Percentiles rank a stretch among this genome's conserved stretches.
These are phyloP conservation scores for Fonsecaea nubica DNA, from an alignment of 2,329 filamentous ascomycete species.

Conservation along the genomic window DNA sequence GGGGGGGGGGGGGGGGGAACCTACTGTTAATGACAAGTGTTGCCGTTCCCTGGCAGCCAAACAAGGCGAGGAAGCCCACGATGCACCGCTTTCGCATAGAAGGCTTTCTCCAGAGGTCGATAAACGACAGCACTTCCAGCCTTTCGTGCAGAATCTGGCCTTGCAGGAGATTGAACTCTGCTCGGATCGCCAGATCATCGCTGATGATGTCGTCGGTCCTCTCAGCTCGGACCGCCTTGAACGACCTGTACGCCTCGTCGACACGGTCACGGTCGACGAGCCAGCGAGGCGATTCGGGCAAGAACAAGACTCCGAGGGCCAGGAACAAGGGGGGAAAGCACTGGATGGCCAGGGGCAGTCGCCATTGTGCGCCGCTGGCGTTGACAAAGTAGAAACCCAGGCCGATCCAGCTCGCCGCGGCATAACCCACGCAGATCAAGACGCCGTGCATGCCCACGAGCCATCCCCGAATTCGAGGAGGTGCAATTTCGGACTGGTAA, in stretches of 20 bases:
- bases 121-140: slow-evolving; percentile 17
- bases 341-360: slow-evolving; percentile 33
- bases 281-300: slow-evolving; percentile 43
- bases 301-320: slow-evolving; percentile 50
- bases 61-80: slow-evolving; percentile 24
- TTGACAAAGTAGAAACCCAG: slow-evolving; percentile 32
- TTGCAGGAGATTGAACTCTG: slow-evolving; percentile 29
- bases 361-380: slow-evolving; percentile 28
- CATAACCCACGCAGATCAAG: slow-evolving; percentile 29
- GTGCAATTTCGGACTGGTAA: slow-evolving; percentile 30
- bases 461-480: slow-evolving; percentile 30
- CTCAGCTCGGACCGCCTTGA: slow-evolving; percentile 26
- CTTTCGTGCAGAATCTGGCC: slow-evolving; percentile 26
- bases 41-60: slow-evolving; percentile 21
- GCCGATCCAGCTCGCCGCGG: slow-evolving; percentile 28
- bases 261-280: slow-evolving; percentile 26
- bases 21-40: slow-evolving; percentile 28
- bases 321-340: slow-evolving; percentile 33
- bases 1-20: too few species aligned
- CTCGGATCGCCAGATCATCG: slow-evolving; percentile 19
- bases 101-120: slow-evolving; percentile 30
- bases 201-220: slow-evolving; percentile 16
- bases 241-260: slow-evolving; percentile 28
- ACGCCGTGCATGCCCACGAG: slow-evolving; percentile 33
- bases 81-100: slow-evolving; percentile 33